Base-by-base conservation (phyloP, 2,329 filamentous ascomycete species). In the Paramyrothecium roridum region DNA sequence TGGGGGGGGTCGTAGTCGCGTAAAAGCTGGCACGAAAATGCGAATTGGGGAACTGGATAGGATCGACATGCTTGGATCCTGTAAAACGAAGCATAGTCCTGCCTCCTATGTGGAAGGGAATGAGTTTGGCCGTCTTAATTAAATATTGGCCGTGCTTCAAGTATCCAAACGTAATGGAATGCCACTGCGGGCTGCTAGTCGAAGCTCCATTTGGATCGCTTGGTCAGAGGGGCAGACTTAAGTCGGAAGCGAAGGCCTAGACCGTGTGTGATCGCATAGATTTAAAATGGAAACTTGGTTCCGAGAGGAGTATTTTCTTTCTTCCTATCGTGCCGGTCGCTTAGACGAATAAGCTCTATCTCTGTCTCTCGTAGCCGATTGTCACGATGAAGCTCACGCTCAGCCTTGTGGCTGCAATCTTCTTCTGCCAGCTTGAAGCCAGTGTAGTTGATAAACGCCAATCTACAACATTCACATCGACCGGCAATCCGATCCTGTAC, bases 401-500 rank as follows among this genome's bases (percentile, higher is more conserved):
- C 16, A 22, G 46, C 46, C 50, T 52, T n/a, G 7, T 46, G 50
- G 50, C 50, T 23, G 50, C 50, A 8, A 8, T 20, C 17, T 26
- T 52, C 12, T 8, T 26, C 23, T 3, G 48, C n/a, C 48, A 22
- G 20, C 56, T 55, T 7, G n/a, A 43, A 50, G 33, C 40, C 20
- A 19, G n/a, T 26, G 34, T 21, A 33, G n/a, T 58, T 48, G 50
- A 51, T 49, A 48, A 48, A 17, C 10, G 30, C 20, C 50, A 47
- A 37, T 23, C 21, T 3, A 62, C 57, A 8, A 59, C 54, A 23
- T 65, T 70, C 53, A 52, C 56, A 23, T 71, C 69, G 19, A 59
- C 61, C 12, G 71, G 71, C 21, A 73, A 73, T 55, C 71, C 71
- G 2, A 73, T 73, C 34, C 61, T 73, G 3, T 64, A 64, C n/a